A percentile compares a stretch with the other conserved stretches of the same genome.
Evolutionary conservation across 2,329 filamentous ascomycete genomes (phyloP).

Genomic region (Sodiomyces alkalinus): DNA sequence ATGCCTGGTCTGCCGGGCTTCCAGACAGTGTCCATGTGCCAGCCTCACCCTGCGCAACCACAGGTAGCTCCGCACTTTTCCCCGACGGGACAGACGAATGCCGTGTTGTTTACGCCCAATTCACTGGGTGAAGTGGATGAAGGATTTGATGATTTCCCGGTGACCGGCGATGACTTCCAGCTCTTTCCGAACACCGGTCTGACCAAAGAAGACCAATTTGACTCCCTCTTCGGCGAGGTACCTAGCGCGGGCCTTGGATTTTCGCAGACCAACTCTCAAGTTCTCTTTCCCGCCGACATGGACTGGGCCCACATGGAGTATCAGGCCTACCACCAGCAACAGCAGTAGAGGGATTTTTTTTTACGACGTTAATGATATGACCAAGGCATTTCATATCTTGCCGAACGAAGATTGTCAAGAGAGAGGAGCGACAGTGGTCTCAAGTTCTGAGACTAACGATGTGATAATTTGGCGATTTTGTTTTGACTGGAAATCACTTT

Average conservation of each 20-base stretch:
- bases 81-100: constrained; percentile 50
- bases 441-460: too few relatives aligned
- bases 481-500: too few relatives aligned
- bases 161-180: constrained; percentile 43
- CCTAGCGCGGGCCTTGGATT: constrained; percentile 35
- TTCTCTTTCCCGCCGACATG: constrained; percentile 26
- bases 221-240: constrained; percentile 33
- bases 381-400: too few relatives aligned
- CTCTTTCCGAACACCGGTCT: constrained; percentile 34
- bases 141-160: constrained; percentile 40
- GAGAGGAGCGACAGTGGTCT: too few relatives aligned
- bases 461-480: too few relatives aligned
- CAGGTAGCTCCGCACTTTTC: constrained; percentile 42
- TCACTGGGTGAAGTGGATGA: constrained; percentile 50
- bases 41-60: constrained; percentile 15
- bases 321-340: constrained; percentile 16
- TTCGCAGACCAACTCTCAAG: constrained; percentile 35
- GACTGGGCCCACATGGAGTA: constrained; percentile 25
- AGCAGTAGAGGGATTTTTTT: not conserved
- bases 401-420: too few relatives aligned
- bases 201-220: constrained; percentile 24
- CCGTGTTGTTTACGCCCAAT: constrained; percentile 54
- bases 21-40: constrained; percentile 20
- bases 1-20: constrained; percentile 5
- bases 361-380: too few relatives aligned